Evolutionary conservation across 805 yeast genomes (phyloP).

Genomic region (Blastobotrys chiropterorum): DNA sequence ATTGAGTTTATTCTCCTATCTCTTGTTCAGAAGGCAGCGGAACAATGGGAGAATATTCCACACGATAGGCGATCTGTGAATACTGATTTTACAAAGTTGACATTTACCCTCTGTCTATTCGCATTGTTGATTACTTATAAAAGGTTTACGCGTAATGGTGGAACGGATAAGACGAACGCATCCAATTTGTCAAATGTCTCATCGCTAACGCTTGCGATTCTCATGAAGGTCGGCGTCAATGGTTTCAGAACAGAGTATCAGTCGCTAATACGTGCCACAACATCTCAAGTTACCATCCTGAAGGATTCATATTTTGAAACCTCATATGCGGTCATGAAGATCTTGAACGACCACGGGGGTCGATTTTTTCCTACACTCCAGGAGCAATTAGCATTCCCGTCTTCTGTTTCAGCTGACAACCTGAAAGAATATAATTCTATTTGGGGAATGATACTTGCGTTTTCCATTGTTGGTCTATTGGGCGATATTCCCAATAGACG

Average conservation of each 20-base stretch:
- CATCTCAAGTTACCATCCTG: neutral
- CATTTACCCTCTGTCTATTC: neutral
- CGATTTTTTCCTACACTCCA: neutral
- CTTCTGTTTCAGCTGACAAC: neutral
- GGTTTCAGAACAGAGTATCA: neutral
- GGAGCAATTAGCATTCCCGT: neutral
- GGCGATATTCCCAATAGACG: neutral
- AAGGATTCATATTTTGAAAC: neutral
- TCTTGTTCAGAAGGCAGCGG: neutral
- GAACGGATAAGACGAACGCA: neutral
- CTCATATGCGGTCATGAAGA: neutral
- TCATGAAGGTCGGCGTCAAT: neutral
- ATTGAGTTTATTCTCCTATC: neutral
- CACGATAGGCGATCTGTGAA: neutral
- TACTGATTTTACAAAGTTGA: neutral
- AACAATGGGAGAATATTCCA: neutral
- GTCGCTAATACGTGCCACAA: neutral
- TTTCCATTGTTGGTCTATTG: neutral
- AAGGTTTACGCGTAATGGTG: neutral
- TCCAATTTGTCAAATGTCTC: neutral
- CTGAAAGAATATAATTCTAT: neutral
- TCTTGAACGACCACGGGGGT: neutral
- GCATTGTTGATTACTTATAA: neutral
- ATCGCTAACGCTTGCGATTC: neutral
- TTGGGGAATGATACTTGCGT: neutral